Evolutionary conservation across 2,329 filamentous ascomycete genomes (phyloP).

Genomic region (Endocalyx cinctus): DNA sequence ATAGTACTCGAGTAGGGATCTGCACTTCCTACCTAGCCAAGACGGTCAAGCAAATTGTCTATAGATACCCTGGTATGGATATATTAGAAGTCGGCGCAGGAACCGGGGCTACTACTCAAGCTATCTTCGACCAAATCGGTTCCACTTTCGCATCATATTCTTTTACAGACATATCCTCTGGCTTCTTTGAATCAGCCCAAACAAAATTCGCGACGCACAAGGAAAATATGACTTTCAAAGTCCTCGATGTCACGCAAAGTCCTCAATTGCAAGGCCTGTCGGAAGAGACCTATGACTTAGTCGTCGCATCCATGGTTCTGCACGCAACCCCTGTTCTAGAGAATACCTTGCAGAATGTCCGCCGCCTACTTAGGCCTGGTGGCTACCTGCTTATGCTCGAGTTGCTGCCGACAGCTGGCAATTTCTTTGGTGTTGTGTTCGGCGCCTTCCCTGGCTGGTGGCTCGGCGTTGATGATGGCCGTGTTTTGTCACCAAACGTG

Average conservation of each 20-base stretch:
- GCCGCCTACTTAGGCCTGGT: conserved; percentile 25
- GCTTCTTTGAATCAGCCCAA: conserved; percentile 31
- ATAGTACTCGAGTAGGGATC: too few species aligned
- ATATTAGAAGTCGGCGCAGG: conserved; percentile 25
- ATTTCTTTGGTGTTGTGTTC: conserved; percentile 28
- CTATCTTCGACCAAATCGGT: conserved; percentile 25
- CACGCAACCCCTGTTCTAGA: conserved; percentile 19
- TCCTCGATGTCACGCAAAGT: conserved; percentile 24
- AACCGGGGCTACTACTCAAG: conserved; percentile 32
- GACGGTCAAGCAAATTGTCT: conserved; percentile 6
- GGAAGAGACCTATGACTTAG: conserved; percentile 22
- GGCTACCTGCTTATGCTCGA: conserved; percentile 27
- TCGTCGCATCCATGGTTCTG: conserved; percentile 26
- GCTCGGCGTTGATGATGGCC: conserved; percentile 23
- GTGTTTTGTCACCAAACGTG: conserved; percentile 15
- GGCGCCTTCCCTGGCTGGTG: conserved; percentile 33
- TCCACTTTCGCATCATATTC: conserved; percentile 25
- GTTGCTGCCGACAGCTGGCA: conserved; percentile 1
- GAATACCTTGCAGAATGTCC: conserved; percentile 11
- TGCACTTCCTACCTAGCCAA: conserved; percentile 1
- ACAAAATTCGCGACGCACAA: conserved; percentile 21
- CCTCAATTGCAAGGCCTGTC: conserved; percentile 25
- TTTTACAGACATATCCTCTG: conserved; percentile 35
- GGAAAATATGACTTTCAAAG: conserved; percentile 24
- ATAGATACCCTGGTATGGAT: conserved; percentile 11